Conservation (phyloP, 2,329 filamentous ascomycete species). For the Cladophialophora yegresii region DNA sequence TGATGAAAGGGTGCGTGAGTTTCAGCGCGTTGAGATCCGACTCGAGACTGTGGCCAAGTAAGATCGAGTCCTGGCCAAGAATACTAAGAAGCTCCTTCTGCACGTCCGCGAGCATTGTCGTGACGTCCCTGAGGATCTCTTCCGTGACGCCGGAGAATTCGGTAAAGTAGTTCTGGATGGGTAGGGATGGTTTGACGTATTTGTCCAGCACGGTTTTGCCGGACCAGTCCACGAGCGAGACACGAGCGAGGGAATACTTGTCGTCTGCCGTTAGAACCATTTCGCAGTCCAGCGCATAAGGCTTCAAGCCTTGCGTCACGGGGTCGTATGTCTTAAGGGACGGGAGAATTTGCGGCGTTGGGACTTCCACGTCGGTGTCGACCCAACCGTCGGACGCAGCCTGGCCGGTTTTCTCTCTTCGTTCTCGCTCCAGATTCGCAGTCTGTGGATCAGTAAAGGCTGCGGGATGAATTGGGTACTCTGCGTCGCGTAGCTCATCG, state of each 20-base stretch:
- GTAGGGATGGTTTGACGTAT: conserved; percentile 82
- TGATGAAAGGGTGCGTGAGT: conserved; percentile 86
- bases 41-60: conserved; percentile 53
- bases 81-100: conserved; percentile 74
- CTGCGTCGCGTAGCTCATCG: conserved; percentile 77
- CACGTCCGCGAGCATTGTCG: conserved; percentile 79
- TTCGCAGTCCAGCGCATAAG: conserved; percentile 89
- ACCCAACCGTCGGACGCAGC: conserved; percentile 70
- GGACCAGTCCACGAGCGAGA: conserved; percentile 83
- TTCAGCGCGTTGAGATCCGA: conserved; percentile 73
- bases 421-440: conserved; percentile 55
- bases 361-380: conserved; percentile 73
- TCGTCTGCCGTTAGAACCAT: conserved; percentile 89
- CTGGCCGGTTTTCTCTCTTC: conserved; percentile 55
- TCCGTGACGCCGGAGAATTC: conserved; percentile 89
- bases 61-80: conserved; percentile 54
- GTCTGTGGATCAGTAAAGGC: conserved; percentile 62
- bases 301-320: conserved; percentile 74
- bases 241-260: conserved; percentile 79
- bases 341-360: conserved; percentile 1
- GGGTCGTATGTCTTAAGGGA: conserved; percentile 15
- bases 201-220: conserved; percentile 81
- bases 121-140: conserved; percentile 77
- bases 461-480: conserved; percentile 81
- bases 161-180: conserved; percentile 92